Conservation (phyloP, 768 basidiomycete genomes). For the Harrya chromipes region DNA sequence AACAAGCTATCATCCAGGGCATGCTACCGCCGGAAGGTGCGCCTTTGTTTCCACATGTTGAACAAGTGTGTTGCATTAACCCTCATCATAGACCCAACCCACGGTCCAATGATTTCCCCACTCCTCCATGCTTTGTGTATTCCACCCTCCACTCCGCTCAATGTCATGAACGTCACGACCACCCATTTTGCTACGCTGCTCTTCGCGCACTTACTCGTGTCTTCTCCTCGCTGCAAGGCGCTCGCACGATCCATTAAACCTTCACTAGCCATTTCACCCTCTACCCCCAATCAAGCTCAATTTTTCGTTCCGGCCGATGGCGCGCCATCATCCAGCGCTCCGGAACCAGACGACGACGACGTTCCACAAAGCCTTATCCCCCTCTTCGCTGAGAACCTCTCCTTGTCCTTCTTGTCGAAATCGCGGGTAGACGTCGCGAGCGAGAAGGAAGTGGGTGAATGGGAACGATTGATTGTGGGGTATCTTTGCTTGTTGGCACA, state of each 20-base stretch:
- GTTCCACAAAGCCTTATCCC: slow-evolving; percentile 73
- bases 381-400: slow-evolving; percentile 86
- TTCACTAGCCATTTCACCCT: slow-evolving; percentile 31
- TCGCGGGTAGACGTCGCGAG: slow-evolving; percentile 49
- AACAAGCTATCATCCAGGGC: slow-evolving; percentile 63
- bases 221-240: slow-evolving; percentile 59
- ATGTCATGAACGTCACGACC: slow-evolving; percentile 54
- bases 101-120: slow-evolving; percentile 54
- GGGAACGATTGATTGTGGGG: slow-evolving; percentile 85
- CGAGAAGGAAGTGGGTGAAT: slow-evolving; percentile 75
- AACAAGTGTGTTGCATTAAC: background rate
- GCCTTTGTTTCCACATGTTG: background rate
- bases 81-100: slow-evolving; percentile 22
- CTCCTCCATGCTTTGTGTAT: slow-evolving; percentile 66
- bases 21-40: slow-evolving; percentile 64
- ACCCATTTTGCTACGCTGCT: slow-evolving; percentile 75
- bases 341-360: slow-evolving; percentile 54
- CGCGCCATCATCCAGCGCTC: slow-evolving; percentile 29
- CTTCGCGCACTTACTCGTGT: slow-evolving; percentile 75
- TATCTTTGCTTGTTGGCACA: slow-evolving; percentile 82
- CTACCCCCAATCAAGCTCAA: slow-evolving; percentile 33
- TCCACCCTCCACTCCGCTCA: slow-evolving; percentile 59
- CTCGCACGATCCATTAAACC: slow-evolving; percentile 66
- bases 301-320: slow-evolving; percentile 83
- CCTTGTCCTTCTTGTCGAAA: slow-evolving; percentile 78